These are phyloP conservation scores for Cyclotella distinguenda DNA, from an alignment of 108 stramenopile genomes.

Conservation along the genomic window DNA sequence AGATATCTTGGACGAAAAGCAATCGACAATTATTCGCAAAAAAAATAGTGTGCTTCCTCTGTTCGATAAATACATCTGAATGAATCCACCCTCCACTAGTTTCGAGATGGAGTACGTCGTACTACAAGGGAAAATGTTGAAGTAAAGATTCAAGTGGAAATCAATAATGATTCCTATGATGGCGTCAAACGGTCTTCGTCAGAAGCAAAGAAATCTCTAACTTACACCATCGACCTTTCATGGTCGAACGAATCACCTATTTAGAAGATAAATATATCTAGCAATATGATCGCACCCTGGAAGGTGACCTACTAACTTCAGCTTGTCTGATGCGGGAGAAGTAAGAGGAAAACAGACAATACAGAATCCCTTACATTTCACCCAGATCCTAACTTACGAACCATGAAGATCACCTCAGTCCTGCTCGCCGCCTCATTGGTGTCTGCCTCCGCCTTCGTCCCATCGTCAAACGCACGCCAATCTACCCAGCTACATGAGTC, in stretches of 20 bases:
- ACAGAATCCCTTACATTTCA: no score
- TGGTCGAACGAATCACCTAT: no score
- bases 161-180: not conserved
- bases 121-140: slow-evolving; percentile 9
- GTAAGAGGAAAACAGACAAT: no score
- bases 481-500: slow-evolving; percentile 48
- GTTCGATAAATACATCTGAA: no score
- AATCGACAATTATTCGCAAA: no score
- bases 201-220: not conserved
- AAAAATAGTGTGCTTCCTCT: not conserved
- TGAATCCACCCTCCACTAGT: no score
- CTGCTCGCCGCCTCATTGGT: slow-evolving; percentile 65
- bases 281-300: no score
- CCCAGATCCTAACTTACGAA: not conserved
- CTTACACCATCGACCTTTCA: not conserved
- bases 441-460: slow-evolving; percentile 78
- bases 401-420: slow-evolving; percentile 73
- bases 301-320: no score
- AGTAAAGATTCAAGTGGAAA: not conserved
- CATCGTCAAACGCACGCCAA: slow-evolving; percentile 34
- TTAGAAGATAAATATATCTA: no score
- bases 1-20: no score
- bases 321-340: no score
- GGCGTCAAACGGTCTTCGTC: not conserved
- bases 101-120: no score